These are phyloP conservation scores for Isatis tinctoria DNA, from an alignment of 345 rosid genomes.

Conservation along the genomic window DNA sequence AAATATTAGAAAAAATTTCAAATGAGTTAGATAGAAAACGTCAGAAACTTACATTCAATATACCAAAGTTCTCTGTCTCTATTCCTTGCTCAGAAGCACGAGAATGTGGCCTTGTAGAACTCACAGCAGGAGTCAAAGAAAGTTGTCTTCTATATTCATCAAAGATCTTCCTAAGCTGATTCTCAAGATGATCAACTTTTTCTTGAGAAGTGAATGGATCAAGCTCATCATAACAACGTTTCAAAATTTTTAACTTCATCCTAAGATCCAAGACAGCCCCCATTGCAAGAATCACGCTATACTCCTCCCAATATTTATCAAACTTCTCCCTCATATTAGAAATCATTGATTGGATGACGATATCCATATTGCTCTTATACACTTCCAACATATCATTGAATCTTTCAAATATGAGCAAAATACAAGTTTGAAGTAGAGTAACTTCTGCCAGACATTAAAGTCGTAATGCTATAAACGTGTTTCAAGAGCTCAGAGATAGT, in stretches of 20 bases:
- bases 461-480: not conserved
- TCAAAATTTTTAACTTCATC: not conserved
- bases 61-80: not conserved
- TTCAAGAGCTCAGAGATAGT: not conserved
- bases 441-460: not conserved
- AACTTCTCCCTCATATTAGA: not conserved
- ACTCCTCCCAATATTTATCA: not conserved
- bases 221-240: not conserved
- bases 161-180: not conserved
- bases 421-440: too few relatives aligned
- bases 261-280: not conserved
- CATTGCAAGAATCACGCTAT: not conserved
- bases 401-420: not conserved
- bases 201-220: not conserved
- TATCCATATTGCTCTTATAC: not conserved
- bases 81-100: too few relatives aligned
- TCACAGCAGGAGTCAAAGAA: not conserved
- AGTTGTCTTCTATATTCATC: not conserved
- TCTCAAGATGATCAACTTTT: not conserved
- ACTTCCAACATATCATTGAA: not conserved
- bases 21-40: not conserved
- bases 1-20: too few relatives aligned
- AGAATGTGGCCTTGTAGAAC: not conserved
- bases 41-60: not conserved
- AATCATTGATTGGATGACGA: not conserved